These are phyloP conservation scores for Rostrohypoxylon terebratum DNA, from an alignment of 495 filamentous ascomycete species.

Conservation along the genomic window DNA sequence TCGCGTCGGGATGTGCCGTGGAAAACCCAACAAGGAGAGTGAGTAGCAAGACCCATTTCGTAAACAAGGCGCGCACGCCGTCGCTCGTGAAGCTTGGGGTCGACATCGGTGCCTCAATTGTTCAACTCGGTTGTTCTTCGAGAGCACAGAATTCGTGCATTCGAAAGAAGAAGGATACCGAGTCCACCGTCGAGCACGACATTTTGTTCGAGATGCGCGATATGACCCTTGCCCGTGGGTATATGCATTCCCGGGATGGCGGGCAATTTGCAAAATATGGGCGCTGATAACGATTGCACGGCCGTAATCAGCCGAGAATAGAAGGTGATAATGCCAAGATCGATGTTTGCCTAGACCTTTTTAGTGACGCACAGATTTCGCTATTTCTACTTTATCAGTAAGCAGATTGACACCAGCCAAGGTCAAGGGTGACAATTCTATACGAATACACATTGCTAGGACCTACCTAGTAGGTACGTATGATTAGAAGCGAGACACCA, in stretches of 20 bases:
- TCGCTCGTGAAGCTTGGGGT: conserved; percentile 4
- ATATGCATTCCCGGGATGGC: conserved; percentile 37
- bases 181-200: conserved; percentile 27
- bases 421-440: background rate
- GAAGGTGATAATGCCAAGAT: conserved; percentile 46
- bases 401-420: conserved; percentile 7
- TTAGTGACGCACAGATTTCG: conserved; percentile 22
- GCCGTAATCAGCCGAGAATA: conserved; percentile 46
- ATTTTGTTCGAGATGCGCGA: conserved; percentile 31
- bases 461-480: background rate
- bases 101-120: conserved; percentile 39
- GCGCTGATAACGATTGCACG: conserved; percentile 41
- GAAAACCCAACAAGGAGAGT: conserved; percentile 36
- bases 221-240: conserved; percentile 34
- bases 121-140: conserved; percentile 7
- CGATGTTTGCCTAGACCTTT: background rate
- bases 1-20: conserved; percentile 35
- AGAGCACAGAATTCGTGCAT: conserved; percentile 18
- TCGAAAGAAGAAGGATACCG: conserved; percentile 20
- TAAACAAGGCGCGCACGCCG: conserved; percentile 21
- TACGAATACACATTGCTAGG: background rate
- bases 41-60: conserved; percentile 34
- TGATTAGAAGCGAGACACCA: background rate
- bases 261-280: conserved; percentile 31
- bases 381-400: conserved; percentile 13